Percentiles rank a stretch among this genome's conserved stretches.
Evolutionary conservation across 2,329 filamentous ascomycete species (phyloP).

Genomic region (Hypoxylon sp.): DNA sequence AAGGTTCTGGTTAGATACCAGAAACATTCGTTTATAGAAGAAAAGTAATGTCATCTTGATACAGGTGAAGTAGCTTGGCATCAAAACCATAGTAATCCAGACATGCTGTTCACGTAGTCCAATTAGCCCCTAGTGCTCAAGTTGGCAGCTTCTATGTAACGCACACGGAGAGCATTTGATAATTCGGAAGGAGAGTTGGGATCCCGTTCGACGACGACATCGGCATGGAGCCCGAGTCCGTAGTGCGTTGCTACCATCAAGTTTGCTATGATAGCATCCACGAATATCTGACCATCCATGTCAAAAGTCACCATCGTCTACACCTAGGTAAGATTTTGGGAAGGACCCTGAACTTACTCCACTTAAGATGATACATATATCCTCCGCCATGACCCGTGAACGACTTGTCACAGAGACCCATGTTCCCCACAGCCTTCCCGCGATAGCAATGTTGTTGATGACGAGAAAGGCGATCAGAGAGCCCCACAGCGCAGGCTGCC

Average conservation of each 20-base stretch:
- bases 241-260: conserved; percentile 41
- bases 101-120: conserved; percentile 33
- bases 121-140: conserved; percentile 14
- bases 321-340: background rate
- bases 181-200: conserved; percentile 37
- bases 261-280: conserved; percentile 41
- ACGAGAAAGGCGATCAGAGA: conserved; percentile 38
- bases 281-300: conserved; percentile 28
- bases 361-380: conserved; percentile 36
- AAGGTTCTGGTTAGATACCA: conserved; percentile 32
- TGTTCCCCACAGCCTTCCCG: conserved; percentile 38
- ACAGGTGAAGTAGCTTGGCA: conserved; percentile 38
- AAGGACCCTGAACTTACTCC: conserved; percentile 33
- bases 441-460: conserved; percentile 36
- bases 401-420: conserved; percentile 33
- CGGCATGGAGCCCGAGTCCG: conserved; percentile 39
- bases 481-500: conserved; percentile 38
- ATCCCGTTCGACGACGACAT: conserved; percentile 34
- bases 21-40: conserved; percentile 40
- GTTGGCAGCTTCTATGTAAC: too few relatives aligned
- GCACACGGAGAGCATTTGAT: conserved; percentile 39
- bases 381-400: conserved; percentile 35
- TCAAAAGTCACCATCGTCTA: conserved; percentile 6
- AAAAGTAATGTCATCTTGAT: conserved; percentile 43
- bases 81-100: conserved; percentile 43